Evolutionary conservation across 805 yeast genomes (phyloP), one percentile per base, ranked within the genome.

Genomic region (Suhomyces faveliae): DNA sequence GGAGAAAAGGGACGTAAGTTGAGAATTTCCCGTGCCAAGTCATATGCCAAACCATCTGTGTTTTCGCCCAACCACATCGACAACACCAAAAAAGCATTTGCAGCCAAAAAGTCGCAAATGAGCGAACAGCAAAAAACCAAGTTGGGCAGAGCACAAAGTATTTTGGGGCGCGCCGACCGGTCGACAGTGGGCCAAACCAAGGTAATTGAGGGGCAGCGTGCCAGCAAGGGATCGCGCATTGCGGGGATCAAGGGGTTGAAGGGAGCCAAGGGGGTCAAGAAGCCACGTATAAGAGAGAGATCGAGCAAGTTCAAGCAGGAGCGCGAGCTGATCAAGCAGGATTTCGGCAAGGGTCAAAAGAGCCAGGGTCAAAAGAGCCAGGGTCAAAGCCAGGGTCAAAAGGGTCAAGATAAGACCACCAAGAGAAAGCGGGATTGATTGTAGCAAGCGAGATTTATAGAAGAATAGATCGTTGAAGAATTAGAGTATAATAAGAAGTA

Each of bases 161-260:
- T 86, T 3, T 73, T 90, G 40, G 92, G 92, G 44, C 88, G 84
- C 62, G 87, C 90, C 45, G 97, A 88, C 62, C 80, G 86, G 58
- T 78, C 85, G 29, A 76, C 85, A 19, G 78, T 83, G 7, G 92
- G 92, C 43, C 71, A 73, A 53, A 43, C 38, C 21, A 41, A 37
- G 58, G 80, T 49, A 59, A 63, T 83, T 29, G 96, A 89, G 70
- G 96, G 96, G 53, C 70, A 78, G 47, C 81, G 96, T 71, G 90
- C 96, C 12, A 68, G 73, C 49, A 85, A 85, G 66, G 90, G 89
- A 22, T 80, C 74, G 45, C 72, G 68, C 48, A 76, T 83, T 27
- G 74, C 74, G 23, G 88, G 91, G 21, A 71, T 84, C 54, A 78
- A 83, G 64, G 81, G 80, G 47, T 81, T 80, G 56, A 61, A 63